Evolutionary conservation across 495 filamentous ascomycete species (phyloP), one percentile per base, ranked within the genome.

Genomic region (Pyronema omphalodes): DNA sequence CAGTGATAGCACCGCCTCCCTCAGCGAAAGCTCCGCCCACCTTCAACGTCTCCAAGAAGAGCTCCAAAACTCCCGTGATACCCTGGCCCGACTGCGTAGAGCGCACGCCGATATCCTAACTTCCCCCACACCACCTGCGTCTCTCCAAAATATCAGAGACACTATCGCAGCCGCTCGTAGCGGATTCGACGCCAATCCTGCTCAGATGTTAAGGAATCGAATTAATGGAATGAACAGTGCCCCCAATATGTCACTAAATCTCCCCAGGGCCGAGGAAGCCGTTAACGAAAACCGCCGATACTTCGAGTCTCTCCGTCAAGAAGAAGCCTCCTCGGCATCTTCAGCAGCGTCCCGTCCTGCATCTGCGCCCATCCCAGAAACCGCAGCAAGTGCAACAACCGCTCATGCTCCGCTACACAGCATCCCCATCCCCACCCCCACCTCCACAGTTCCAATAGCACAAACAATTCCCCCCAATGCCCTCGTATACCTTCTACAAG

Each of bases 401-500:
- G 11, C 39, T 41, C 3, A 41, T 12, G 11, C 1, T 12, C 15
- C 39, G 15, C 7, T 41, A 17, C 39, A 12, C 15, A 17, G 2
- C 39, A 17, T 41, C 39, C 39, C 18, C 33, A 39, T 39, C 58
- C 35, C 17, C 46, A 6, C 44, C 19, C n/a, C 40, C 46, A 6
- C 44, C 19, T 11, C 40, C 60, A 45, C 60, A 57, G 37, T 18
- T 18, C 50, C 11, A 33, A 29, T 5, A 29, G 23, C 7, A 46
- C 15, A 35, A 45, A 14, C 7, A 45, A 54, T 53, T 46, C 51
- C 45, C 56, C 44, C 51, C 3, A 52, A 55, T 29, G 59, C 49
- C 19, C 9, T 55, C 36, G 54, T 63, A 18, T 63, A 63, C 23
- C 44, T 63, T 5, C 60, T 63, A 19, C 60, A 63, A 56, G 60